Percentiles rank a stretch among this genome's conserved stretches.
phyloP scores from a whole-genome alignment of 2,329 filamentous ascomycete genomes.

The Salinomyces thailandicus region DNA sequence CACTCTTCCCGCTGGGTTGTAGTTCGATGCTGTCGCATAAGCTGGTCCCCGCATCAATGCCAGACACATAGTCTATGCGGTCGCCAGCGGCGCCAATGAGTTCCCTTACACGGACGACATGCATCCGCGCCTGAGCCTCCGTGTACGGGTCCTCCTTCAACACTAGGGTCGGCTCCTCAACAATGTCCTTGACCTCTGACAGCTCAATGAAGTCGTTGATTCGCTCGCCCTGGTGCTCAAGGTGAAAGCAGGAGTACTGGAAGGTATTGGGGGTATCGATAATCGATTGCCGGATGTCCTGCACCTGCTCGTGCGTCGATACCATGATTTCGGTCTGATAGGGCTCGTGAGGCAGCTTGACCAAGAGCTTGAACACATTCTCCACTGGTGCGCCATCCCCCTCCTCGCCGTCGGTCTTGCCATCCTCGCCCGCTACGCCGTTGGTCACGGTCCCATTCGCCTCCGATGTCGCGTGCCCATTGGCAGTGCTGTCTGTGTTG shows the following conservation, averaged over 20 bases:
- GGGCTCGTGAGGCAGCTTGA: conserved; percentile 71
- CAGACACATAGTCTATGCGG: conserved; percentile 75
- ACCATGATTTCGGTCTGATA: conserved; percentile 80
- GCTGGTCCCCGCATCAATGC: conserved; percentile 73
- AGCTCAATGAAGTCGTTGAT: conserved; percentile 94
- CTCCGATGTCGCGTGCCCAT: conserved; percentile 9
- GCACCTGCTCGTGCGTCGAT: conserved; percentile 79
- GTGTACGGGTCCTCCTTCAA: conserved; percentile 93
- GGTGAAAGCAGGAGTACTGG: conserved; percentile 97
- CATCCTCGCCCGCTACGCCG: conserved; percentile 1
- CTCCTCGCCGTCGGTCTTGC: conserved; percentile 10
- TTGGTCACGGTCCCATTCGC: conserved; percentile 7
- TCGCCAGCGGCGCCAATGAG: conserved; percentile 86
- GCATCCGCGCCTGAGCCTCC: conserved; percentile 94
- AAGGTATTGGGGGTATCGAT: conserved; percentile 88
- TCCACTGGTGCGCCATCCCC: conserved; percentile 14
- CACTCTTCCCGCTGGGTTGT: conserved; percentile 13
- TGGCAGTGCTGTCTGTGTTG: conserved; percentile 4
- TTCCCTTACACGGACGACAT: conserved; percentile 81
- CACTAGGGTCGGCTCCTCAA: conserved; percentile 63
- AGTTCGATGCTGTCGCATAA: conserved; percentile 66
- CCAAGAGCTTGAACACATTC: conserved; percentile 58
- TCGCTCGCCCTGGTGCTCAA: conserved; percentile 77
- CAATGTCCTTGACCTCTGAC: conserved; percentile 74
- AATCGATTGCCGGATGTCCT: conserved; percentile 92